phyloP scores from a whole-genome alignment of 2,329 filamentous ascomycete genomes.

The Microsporum canis region DNA sequence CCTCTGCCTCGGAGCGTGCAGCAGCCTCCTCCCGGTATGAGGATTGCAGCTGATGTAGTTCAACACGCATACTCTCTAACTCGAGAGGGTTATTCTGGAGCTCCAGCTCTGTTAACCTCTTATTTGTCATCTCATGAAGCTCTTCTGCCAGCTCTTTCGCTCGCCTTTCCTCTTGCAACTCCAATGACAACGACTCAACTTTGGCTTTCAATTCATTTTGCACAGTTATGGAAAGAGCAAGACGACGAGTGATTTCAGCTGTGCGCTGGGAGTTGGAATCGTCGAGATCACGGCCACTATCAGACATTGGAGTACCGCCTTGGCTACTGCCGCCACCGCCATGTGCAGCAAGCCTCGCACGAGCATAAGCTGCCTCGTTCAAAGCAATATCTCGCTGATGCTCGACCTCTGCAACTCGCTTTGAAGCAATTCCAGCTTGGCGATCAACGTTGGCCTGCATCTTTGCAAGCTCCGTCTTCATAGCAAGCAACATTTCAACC shows the following conservation, averaged over 20 bases:
- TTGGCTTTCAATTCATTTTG: slow-evolving; percentile 73
- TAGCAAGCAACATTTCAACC: slow-evolving; percentile 81
- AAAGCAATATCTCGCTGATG: slow-evolving; percentile 91
- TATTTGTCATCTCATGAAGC: slow-evolving; percentile 68
- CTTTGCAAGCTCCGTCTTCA: slow-evolving; percentile 78
- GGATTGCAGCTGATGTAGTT: slow-evolving; percentile 69
- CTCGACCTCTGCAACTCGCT: slow-evolving; percentile 84
- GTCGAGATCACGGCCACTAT: slow-evolving; percentile 48
- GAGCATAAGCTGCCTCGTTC: slow-evolving; percentile 87
- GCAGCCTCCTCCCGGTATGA: slow-evolving; percentile 70
- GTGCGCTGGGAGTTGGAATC: slow-evolving; percentile 49
- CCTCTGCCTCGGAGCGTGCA: slow-evolving; percentile 62
- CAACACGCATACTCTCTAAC: slow-evolving; percentile 71
- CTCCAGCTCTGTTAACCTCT: slow-evolving; percentile 73
- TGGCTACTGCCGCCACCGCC: slow-evolving; percentile 49
- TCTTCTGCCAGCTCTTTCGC: slow-evolving; percentile 80
- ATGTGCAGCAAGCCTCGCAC: slow-evolving; percentile 79
- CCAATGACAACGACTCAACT: slow-evolving; percentile 55
- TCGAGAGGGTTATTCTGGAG: slow-evolving; percentile 72
- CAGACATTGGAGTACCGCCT: slow-evolving; percentile 43
- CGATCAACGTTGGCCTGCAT: slow-evolving; percentile 84
- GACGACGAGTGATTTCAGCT: slow-evolving; percentile 65
- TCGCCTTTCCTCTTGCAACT: slow-evolving; percentile 69
- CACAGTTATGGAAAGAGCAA: slow-evolving; percentile 67
- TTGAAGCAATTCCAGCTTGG: slow-evolving; percentile 74